phyloP scores from a whole-genome alignment of 306 rosid species.

The Castanospermum australe region DNA sequence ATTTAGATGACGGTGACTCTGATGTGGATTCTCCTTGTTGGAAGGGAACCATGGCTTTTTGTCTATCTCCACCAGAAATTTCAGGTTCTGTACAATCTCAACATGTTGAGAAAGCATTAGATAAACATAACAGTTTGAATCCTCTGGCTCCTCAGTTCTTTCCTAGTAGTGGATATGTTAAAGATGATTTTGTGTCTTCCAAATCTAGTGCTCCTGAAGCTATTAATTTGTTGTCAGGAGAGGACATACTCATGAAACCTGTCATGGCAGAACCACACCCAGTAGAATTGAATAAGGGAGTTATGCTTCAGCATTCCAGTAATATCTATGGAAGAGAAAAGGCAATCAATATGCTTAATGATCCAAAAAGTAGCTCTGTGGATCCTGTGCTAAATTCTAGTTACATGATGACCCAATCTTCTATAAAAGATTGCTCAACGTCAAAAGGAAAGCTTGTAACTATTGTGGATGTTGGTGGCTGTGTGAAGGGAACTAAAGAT shows the following conservation, averaged over 20 bases:
- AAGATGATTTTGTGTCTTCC: slow-evolving; percentile 39
- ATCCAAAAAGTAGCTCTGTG: slow-evolving; percentile 33
- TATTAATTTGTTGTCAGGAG: slow-evolving; percentile 36
- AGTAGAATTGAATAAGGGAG: slow-evolving; percentile 28
- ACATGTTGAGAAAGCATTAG: slow-evolving; percentile 32
- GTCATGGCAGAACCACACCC: slow-evolving; percentile 28
- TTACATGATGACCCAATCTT: slow-evolving; percentile 19
- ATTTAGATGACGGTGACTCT: slow-evolving; percentile 44
- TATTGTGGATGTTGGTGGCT: slow-evolving; percentile 17
- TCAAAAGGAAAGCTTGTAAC: slow-evolving; percentile 20
- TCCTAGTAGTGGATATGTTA: slow-evolving; percentile 40
- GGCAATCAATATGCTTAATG: slow-evolving; percentile 21
- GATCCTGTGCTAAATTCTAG: slow-evolving; percentile 22
- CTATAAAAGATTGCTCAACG: slow-evolving; percentile 7
- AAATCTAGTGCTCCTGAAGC: slow-evolving; percentile 29
- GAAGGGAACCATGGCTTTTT: slow-evolving; percentile 46
- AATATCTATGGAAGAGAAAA: slow-evolving; percentile 25
- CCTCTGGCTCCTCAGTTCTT: slow-evolving; percentile 65
- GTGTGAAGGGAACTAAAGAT: slow-evolving; percentile 28
- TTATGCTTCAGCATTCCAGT: slow-evolving; percentile 33
- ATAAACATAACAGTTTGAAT: slow-evolving; percentile 51
- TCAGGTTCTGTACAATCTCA: slow-evolving; percentile 29
- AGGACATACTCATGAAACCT: slow-evolving; percentile 24
- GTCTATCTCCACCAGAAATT: slow-evolving; percentile 34
- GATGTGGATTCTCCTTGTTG: slow-evolving; percentile 75